Evolutionary conservation across 1,284 basidiomycete species (phyloP).

Genomic region (Boletus mariae): DNA sequence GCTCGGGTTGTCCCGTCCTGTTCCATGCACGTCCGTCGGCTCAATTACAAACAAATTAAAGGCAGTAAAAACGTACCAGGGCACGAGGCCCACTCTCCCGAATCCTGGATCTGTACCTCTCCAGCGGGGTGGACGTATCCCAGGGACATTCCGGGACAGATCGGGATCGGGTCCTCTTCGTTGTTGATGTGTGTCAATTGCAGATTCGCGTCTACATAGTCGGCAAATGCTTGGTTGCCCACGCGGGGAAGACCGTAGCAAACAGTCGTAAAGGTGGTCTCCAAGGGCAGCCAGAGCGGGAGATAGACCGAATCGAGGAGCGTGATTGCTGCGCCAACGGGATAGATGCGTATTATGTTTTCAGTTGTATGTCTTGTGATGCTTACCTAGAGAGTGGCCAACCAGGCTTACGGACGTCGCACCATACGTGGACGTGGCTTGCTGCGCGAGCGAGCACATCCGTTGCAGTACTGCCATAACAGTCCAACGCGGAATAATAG

Average conservation of each 20-base stretch:
- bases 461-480: constrained; percentile 43
- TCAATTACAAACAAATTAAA: background rate
- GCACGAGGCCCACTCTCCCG: constrained; percentile 45
- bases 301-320: constrained; percentile 47
- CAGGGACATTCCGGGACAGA: constrained; percentile 46
- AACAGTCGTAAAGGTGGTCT: constrained; percentile 35
- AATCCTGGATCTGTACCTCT: constrained; percentile 55
- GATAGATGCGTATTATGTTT: background rate
- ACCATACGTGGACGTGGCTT: constrained; percentile 38
- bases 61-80: constrained; percentile 32
- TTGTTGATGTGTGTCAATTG: constrained; percentile 52
- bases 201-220: constrained; percentile 53
- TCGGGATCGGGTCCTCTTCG: constrained; percentile 48
- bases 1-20: constrained; percentile 57
- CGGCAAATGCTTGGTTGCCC: constrained; percentile 60
- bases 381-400: constrained; percentile 56
- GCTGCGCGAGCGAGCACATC: constrained; percentile 42
- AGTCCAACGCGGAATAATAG: background rate
- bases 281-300: constrained; percentile 35
- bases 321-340: constrained; percentile 46
- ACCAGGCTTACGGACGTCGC: constrained; percentile 46
- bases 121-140: constrained; percentile 56
- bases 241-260: constrained; percentile 62
- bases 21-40: background rate
- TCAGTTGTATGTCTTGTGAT: background rate